Evolutionary conservation across 352 stramenopile genomes (phyloP), one percentile per base, ranked within the genome.

Genomic region (Pythium rishiriense): DNA sequence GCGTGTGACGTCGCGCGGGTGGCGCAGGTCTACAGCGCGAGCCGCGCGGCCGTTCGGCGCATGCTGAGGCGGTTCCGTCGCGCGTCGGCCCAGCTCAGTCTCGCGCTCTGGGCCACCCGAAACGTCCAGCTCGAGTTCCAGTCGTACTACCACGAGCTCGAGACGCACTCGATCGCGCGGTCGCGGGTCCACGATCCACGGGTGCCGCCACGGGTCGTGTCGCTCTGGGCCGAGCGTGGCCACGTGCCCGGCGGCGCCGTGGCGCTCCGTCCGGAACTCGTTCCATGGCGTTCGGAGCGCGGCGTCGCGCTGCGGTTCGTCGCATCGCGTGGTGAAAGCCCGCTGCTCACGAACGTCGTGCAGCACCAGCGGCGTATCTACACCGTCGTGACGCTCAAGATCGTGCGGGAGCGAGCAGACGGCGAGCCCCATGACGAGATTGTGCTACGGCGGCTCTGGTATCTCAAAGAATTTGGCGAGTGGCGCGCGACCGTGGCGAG

Each of bases 271-370:
- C 59, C 59, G 1, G 43, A 61, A 33, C 4, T 8, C 15, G 46
- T 74, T 41, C 62, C 67, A 50, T 65, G 62, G 29, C 57, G 37
- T 11, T 58, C 19, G 42, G 64, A 71, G 62, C 56, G 45, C n/a
- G 64, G 64, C 51, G 33, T 71, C 7, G 15, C 41, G 1, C 12
- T 71, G 35, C 56, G 35, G 33, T 71, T 71, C 31, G 35, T 45
- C 15, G 56, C 58, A 6, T 21, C 56, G 0, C 1, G 43, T 19
- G 70, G 52, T 24, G 45, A 76, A 42, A 69, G 65, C 10, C 81
- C 81, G 24, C 88, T 90, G 79, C 75, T 90, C 45, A 82, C 70
- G 41, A 86, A 76, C 50, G 81, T 86, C 46, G 74, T 78, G 33
- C 78, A 83, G 60, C 68, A 37, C 15, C 70, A 79, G 21, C 68